These are phyloP conservation scores for Arabis alpina DNA, from an alignment of 345 rosid genomes.

Conservation along the genomic window DNA sequence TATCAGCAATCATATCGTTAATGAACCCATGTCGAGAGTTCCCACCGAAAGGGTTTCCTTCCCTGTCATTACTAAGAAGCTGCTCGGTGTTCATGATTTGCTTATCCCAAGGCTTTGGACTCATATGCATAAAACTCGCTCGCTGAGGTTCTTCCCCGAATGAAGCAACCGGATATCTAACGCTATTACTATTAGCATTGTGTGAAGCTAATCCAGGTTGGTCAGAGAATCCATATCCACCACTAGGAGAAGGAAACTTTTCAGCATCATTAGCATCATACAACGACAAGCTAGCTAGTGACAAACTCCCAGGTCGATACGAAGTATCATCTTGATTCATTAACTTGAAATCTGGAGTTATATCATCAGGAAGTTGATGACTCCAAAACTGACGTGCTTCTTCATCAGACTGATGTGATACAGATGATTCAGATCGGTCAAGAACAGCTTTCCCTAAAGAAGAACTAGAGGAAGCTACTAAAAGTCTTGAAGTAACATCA, in stretches of 20 bases:
- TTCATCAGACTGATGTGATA: conserved; percentile 85
- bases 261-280: conserved; percentile 58
- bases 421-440: conserved; percentile 72
- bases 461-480: conserved; percentile 54
- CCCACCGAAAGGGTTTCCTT: conserved; percentile 57
- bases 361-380: conserved; percentile 93
- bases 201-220: conserved; percentile 58
- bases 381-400: conserved; percentile 94
- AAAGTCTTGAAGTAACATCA: conserved; percentile 54
- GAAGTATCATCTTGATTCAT: conserved; percentile 71
- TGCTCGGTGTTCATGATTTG: conserved; percentile 62
- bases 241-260: conserved; percentile 57
- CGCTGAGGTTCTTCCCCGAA: conserved; percentile 64
- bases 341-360: conserved; percentile 91
- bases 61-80: conserved; percentile 62
- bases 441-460: conserved; percentile 68
- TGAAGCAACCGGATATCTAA: conserved; percentile 60
- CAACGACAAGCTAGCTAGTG: conserved; percentile 76
- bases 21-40: conserved; percentile 55
- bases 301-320: conserved; percentile 62
- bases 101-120: conserved; percentile 80
- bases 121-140: conserved; percentile 51
- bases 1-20: conserved; percentile 65
- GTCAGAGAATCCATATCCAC: conserved; percentile 56
- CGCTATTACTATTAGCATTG: conserved; percentile 57